Conservation (phyloP, 306 rosid species). For the Lathyrus sativus region DNA sequence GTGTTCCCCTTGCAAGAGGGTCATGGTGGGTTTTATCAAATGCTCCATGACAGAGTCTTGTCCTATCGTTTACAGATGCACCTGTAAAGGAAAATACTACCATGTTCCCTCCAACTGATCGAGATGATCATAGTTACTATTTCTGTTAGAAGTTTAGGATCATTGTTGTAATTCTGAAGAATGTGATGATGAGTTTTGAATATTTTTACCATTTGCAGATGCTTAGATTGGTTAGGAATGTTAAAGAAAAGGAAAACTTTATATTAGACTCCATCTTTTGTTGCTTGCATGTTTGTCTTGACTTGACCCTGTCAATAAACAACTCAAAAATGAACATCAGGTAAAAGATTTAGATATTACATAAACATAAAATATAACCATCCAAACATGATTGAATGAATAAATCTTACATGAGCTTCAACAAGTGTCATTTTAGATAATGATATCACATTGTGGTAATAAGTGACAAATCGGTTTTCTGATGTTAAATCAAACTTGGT, state of each 20-base stretch:
- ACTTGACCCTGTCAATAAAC: background rate
- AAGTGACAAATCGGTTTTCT: no score
- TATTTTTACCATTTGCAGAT: constrained; percentile 21
- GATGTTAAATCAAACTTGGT: no score
- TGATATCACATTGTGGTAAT: no score
- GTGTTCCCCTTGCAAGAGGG: constrained; percentile 93
- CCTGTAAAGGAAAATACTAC: constrained; percentile 85
- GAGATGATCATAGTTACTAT: background rate
- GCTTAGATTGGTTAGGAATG: constrained; percentile 22
- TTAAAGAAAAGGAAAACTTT: background rate
- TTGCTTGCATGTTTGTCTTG: background rate
- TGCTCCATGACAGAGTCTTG: constrained; percentile 85
- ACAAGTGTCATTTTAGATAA: no score
- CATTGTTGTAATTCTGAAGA: constrained; percentile 32
- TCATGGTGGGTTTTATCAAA: constrained; percentile 77
- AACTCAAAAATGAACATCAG: background rate
- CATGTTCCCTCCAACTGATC: constrained; percentile 84
- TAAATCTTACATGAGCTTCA: background rate
- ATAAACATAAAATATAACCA: background rate
- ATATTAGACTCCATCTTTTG: background rate
- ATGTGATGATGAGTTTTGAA: background rate
- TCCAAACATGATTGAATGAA: background rate
- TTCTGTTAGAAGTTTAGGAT: constrained; percentile 11
- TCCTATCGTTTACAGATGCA: constrained; percentile 83
- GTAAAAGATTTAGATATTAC: background rate